Conservation (phyloP, 306 rosid species). For the Inga laurina region DNA sequence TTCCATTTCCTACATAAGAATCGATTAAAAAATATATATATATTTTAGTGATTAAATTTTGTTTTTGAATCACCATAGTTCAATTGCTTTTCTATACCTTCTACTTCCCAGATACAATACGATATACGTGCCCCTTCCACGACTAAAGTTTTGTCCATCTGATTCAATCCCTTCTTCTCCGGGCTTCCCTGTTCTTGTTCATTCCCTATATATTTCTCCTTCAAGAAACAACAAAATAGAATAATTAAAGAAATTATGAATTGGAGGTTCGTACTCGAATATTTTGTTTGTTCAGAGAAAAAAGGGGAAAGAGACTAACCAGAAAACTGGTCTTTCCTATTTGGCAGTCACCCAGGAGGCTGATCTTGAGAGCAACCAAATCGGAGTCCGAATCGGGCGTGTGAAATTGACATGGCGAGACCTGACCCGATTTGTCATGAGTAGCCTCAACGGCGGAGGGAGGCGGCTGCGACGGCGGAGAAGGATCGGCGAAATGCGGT, state of each 20-base stretch:
- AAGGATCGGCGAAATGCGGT: constrained; percentile 29
- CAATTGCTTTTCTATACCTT: constrained; percentile 53
- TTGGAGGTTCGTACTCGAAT: not conserved
- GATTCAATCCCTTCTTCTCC: constrained; percentile 50
- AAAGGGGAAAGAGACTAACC: constrained; percentile 38
- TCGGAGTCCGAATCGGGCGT: constrained; percentile 56
- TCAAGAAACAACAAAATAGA: not conserved
- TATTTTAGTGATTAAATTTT: not conserved
- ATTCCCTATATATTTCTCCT: constrained; percentile 82
- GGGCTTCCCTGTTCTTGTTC: constrained; percentile 41
- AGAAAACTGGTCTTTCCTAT: constrained; percentile 91
- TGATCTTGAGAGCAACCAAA: constrained; percentile 84
- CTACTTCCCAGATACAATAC: constrained; percentile 90
- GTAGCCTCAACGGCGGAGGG: not conserved
- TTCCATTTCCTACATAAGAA: constrained; percentile 53
- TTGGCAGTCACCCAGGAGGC: constrained; percentile 79
- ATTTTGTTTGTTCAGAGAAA: not conserved
- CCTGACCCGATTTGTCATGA: not conserved
- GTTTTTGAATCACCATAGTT: not conserved
- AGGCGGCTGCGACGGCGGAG: constrained; percentile 25
- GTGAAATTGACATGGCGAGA: constrained; percentile 16
- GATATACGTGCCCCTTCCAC: constrained; percentile 86
- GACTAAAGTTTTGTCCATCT: constrained; percentile 67
- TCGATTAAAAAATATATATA: not conserved
- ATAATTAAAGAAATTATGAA: not conserved